Base-by-base conservation (phyloP, 1,284 basidiomycete genomes). In the Abortiporus biennis region DNA sequence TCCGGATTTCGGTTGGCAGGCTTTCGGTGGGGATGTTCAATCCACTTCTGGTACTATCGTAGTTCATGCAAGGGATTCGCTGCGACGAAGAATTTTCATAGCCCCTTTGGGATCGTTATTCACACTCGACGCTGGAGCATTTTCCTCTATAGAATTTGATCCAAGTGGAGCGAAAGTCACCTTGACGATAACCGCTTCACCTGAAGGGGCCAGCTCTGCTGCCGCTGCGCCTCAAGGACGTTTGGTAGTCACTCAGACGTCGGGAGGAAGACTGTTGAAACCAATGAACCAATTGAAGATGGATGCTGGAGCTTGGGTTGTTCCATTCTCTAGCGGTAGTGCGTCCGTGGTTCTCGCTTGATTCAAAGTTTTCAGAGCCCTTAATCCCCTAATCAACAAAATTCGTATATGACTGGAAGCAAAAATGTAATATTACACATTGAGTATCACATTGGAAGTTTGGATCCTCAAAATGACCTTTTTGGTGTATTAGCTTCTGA, bases 1-100 rank as follows among this genome's bases (percentile, higher is more conserved):
- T 45, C 73, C 74, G 16, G 64, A 69, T 44, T 78, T 78, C 50
- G 76, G 76, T n/a, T 78, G 76, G 75, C 75, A 78, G 56, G 74
- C 74, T 3, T 76, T 78, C 49, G 76, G 76, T 31, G 76, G 76
- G 6, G 69, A 65, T 33, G 61, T 78, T 19, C 52, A 65, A 16
- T 59, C 66, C 12, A 66, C 62, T 11, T 62, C 63, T 19, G 63
- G 68, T 1, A 63, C 64, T 1, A 64, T 76, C 11, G 50, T 63
- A 38, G 72, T 78, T 6, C 58, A 69, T 45, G 54, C 71, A 13
- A 64, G 62, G 42, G 76, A 79, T 55, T 63, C 75, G 17, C 58
- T 73, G 32, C 64, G 75, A 17, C 64, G 74, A 37, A 63, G 73
- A 21, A 66, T 79, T 4, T 78, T 72, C 54, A 58, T 78, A 40